Conservation (phyloP, 148 eudicot species). For the Polygonum aviculare region DNA sequence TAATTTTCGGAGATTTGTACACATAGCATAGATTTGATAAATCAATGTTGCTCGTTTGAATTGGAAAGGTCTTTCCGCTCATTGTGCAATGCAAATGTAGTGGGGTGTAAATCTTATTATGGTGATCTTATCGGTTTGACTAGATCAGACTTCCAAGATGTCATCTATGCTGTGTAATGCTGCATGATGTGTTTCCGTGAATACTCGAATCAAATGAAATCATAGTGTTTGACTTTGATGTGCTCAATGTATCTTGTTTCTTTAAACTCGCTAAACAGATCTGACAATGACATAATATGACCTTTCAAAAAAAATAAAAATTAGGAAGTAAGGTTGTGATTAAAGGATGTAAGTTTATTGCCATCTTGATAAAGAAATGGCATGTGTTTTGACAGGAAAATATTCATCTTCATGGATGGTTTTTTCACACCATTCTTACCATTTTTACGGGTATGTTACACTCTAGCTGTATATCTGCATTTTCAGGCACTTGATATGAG, state of each 20-base stretch:
- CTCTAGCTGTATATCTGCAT: not conserved
- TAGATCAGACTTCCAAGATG: not conserved
- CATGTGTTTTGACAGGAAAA: not conserved
- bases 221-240: not conserved
- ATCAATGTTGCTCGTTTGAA: too few relatives aligned
- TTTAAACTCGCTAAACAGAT: not conserved
- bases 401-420: not conserved
- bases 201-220: too few relatives aligned
- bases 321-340: not conserved
- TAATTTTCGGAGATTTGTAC: too few relatives aligned
- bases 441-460: not conserved
- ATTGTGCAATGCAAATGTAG: not conserved
- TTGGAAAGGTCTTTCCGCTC: not conserved
- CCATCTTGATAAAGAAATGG: not conserved
- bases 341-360: too few relatives aligned
- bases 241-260: not conserved
- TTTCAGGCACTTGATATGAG: not conserved
- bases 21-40: too few relatives aligned
- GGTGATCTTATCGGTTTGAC: not conserved
- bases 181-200: too few relatives aligned
- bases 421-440: not conserved
- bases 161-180: too few relatives aligned
- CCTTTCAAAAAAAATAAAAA: not conserved
- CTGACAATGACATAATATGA: not conserved
- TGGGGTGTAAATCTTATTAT: not conserved